Conservation (phyloP, 495 filamentous ascomycete genomes). For the Endocarpon pusillum region DNA sequence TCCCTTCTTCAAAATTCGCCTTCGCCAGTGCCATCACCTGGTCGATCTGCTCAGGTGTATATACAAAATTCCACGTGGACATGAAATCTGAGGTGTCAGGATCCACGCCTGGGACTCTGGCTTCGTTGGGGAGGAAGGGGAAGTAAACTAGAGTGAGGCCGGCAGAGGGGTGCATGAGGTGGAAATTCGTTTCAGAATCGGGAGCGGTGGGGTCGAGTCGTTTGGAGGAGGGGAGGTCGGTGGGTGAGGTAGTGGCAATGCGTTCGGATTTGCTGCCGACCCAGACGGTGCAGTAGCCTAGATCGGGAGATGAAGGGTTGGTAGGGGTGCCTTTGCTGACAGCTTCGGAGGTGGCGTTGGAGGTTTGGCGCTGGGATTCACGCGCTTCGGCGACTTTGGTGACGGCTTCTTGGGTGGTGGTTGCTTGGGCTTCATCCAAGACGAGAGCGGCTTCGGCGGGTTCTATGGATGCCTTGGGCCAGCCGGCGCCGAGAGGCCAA, state of each 20-base stretch:
- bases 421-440: slow-evolving; percentile 50
- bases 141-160: slow-evolving; percentile 86
- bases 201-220: slow-evolving; percentile 19
- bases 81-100: slow-evolving; percentile 69
- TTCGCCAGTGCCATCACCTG: slow-evolving; percentile 61
- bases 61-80: slow-evolving; percentile 95
- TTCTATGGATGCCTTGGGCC: slow-evolving; percentile 47
- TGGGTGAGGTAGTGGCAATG: slow-evolving; percentile 29
- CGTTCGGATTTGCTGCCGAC: slow-evolving; percentile 67
- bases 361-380: slow-evolving; percentile 23
- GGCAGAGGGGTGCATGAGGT: slow-evolving; percentile 58
- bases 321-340: slow-evolving; percentile 5
- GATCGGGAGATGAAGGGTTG: slow-evolving; percentile 18
- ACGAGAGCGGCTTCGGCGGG: slow-evolving; percentile 38
- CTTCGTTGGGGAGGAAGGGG: slow-evolving; percentile 61
- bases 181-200: slow-evolving; percentile 43
- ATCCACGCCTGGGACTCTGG: slow-evolving; percentile 56
- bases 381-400: slow-evolving; percentile 46
- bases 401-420: slow-evolving; percentile 38
- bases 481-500: slow-evolving; percentile 83
- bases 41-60: slow-evolving; percentile 74
- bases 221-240: slow-evolving; percentile 51
- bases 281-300: slow-evolving; percentile 88
- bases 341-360: slow-evolving; percentile 9
- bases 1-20: slow-evolving; percentile 73